A percentile compares a stretch with the other conserved stretches of the same genome.
Evolutionary conservation across 495 filamentous ascomycete species (phyloP).

Genomic region (Penicillium nucicola): DNA sequence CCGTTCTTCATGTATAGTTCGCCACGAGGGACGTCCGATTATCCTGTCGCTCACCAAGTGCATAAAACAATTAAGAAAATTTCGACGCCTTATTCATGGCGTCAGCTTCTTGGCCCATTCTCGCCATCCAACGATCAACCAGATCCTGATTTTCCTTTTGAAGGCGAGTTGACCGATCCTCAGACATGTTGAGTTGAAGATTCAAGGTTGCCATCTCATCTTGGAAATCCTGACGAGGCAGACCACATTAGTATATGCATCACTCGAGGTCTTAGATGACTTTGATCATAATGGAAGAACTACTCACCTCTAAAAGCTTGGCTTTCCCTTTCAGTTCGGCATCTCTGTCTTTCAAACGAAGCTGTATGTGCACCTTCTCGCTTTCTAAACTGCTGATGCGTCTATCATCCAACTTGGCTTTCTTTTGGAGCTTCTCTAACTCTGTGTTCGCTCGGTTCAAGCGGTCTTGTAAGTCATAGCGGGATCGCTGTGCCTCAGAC

Average conservation of each 20-base stretch:
- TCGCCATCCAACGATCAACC: slow-evolving; percentile 85
- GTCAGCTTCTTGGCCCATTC: slow-evolving; percentile 81
- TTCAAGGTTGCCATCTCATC: slow-evolving; percentile 85
- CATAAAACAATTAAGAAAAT: slow-evolving; percentile 31
- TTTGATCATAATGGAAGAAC: neutral
- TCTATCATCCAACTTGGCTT: slow-evolving; percentile 51
- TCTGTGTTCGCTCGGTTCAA: slow-evolving; percentile 60
- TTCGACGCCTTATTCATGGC: slow-evolving; percentile 70
- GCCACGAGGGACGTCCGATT: neutral
- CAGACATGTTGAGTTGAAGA: slow-evolving; percentile 82
- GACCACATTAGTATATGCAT: neutral
- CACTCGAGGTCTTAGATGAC: too few species aligned
- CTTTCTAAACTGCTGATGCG: slow-evolving; percentile 57
- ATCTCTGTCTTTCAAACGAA: slow-evolving; percentile 72
- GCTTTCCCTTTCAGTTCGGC: slow-evolving; percentile 82
- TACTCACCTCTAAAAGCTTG: slow-evolving; percentile 68
- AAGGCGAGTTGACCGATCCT: slow-evolving; percentile 64
- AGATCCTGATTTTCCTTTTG: slow-evolving; percentile 84
- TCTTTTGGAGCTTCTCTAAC: slow-evolving; percentile 55
- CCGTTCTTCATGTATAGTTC: too few species aligned
- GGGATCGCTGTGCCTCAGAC: slow-evolving; percentile 69
- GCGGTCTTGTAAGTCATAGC: slow-evolving; percentile 59
- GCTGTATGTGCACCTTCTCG: slow-evolving; percentile 58
- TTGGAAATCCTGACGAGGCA: slow-evolving; percentile 63
- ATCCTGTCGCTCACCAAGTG: neutral